These are phyloP conservation scores for Karstenula rhodostoma DNA, from an alignment of 2,329 filamentous ascomycete genomes.

Conservation along the genomic window DNA sequence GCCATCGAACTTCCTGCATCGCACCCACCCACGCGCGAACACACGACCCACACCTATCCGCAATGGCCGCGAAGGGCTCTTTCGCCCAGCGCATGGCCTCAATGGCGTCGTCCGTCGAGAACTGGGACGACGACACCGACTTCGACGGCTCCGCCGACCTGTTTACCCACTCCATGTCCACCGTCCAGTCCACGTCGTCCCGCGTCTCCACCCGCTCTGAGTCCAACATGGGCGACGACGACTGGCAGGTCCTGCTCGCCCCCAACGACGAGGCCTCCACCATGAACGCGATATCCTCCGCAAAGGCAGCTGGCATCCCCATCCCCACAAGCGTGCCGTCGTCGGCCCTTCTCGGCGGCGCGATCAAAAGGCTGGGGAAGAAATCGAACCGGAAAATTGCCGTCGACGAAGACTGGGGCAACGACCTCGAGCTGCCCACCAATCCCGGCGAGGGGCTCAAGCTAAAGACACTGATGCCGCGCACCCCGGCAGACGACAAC, in stretches of 20 bases:
- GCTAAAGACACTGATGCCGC: slow-evolving; percentile 54
- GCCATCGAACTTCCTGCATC: slow-evolving; percentile 25
- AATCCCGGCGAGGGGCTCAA: slow-evolving; percentile 49
- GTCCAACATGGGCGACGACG: slow-evolving; percentile 78
- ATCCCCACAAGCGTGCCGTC: slow-evolving; percentile 86
- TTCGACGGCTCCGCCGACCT: slow-evolving; percentile 69
- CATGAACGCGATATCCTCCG: slow-evolving; percentile 84
- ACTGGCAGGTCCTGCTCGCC: slow-evolving; percentile 85
- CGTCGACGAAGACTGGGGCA: slow-evolving; percentile 60
- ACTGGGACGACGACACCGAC: slow-evolving; percentile 65
- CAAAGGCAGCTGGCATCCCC: slow-evolving; percentile 88
- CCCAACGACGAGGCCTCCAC: slow-evolving; percentile 87
- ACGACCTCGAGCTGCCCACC: slow-evolving; percentile 58
- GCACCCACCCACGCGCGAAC: slow-evolving; percentile 21
- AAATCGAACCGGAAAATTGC: slow-evolving; percentile 54
- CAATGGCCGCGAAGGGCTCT: slow-evolving; percentile 45
- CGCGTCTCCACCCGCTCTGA: slow-evolving; percentile 86
- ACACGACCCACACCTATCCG: slow-evolving; percentile 30
- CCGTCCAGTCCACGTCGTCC: slow-evolving; percentile 78
- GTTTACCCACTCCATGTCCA: slow-evolving; percentile 73
- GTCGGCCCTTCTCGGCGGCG: slow-evolving; percentile 89
- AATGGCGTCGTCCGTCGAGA: slow-evolving; percentile 73
- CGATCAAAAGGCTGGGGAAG: slow-evolving; percentile 85
- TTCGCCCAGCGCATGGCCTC: slow-evolving; percentile 51
- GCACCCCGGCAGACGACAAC: slow-evolving; percentile 61